phyloP scores from a whole-genome alignment of 1,284 basidiomycete species.

The Papiliotrema fonsecae region DNA sequence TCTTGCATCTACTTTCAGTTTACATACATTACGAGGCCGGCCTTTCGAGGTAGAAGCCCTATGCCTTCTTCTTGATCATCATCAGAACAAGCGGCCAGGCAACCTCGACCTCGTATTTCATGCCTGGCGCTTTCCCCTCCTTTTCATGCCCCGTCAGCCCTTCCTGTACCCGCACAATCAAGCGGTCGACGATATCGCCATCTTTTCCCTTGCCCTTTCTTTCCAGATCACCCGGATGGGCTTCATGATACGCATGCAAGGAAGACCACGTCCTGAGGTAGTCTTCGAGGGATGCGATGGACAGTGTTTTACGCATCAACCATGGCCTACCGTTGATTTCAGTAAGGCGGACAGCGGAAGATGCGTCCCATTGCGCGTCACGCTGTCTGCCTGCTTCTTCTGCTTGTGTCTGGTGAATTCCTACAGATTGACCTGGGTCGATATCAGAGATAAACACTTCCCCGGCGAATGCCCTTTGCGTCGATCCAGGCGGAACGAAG shows the following conservation, averaged over 20 bases:
- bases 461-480: too few species aligned
- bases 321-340: slow-evolving; percentile 47
- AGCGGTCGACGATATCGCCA: slow-evolving; percentile 62
- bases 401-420: too few species aligned
- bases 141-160: slow-evolving; percentile 52
- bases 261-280: slow-evolving; percentile 72
- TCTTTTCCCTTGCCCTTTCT: slow-evolving; percentile 30
- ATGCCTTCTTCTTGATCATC: slow-evolving; percentile 50
- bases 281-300: slow-evolving; percentile 59
- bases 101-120: slow-evolving; percentile 53
- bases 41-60: too few species aligned
- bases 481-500: slow-evolving; percentile 50
- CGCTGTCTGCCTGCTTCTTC: too few species aligned
- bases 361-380: slow-evolving; percentile 27
- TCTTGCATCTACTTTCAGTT: too few species aligned
- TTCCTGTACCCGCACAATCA: slow-evolving; percentile 50
- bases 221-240: slow-evolving; percentile 57
- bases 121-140: slow-evolving; percentile 32
- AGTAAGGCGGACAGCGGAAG: slow-evolving; percentile 24
- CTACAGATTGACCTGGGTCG: too few species aligned
- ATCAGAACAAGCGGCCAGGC: slow-evolving; percentile 71
- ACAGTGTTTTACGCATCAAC: slow-evolving; percentile 60
- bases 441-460: too few species aligned
- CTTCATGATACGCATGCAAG: slow-evolving; percentile 64
- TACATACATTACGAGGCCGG: too few species aligned